phyloP scores from a whole-genome alignment of 176 grass and related monocot species.

The Bothriochloa decipiens region DNA sequence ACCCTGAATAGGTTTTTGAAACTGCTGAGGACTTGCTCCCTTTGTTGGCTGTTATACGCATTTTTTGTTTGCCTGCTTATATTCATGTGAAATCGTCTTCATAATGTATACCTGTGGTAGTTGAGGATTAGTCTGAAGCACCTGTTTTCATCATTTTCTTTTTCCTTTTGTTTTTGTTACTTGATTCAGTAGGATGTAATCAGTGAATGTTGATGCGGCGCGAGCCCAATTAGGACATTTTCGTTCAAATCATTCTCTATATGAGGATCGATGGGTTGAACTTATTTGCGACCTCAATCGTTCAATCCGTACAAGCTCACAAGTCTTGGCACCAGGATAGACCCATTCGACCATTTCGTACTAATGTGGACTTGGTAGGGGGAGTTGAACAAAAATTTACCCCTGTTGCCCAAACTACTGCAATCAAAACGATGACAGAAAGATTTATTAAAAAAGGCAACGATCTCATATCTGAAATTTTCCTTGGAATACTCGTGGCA shows the following conservation, averaged over 20 bases:
- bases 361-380: too few species aligned
- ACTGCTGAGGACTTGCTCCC: constrained; percentile 18
- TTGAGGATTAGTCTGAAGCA: constrained; percentile 35
- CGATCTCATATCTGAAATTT: too few species aligned
- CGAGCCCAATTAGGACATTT: neutral
- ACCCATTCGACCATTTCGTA: too few species aligned
- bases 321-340: too few species aligned
- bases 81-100: constrained; percentile 23
- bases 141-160: neutral
- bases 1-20: constrained; percentile 46
- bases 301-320: too few species aligned
- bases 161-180: neutral
- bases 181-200: constrained; percentile 42
- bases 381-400: too few species aligned
- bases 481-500: too few species aligned
- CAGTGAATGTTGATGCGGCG: constrained; percentile 31
- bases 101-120: constrained; percentile 51
- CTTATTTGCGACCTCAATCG: too few species aligned
- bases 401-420: too few species aligned
- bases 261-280: neutral
- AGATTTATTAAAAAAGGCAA: too few species aligned
- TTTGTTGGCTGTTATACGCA: constrained; percentile 28
- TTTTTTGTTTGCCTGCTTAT: constrained; percentile 32
- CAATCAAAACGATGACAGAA: too few species aligned
- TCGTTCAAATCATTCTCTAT: neutral